A percentile compares a stretch with the other conserved stretches of the same genome.
phyloP scores from a whole-genome alignment of 495 filamentous ascomycete species.

The Talaromyces stipitatus region DNA sequence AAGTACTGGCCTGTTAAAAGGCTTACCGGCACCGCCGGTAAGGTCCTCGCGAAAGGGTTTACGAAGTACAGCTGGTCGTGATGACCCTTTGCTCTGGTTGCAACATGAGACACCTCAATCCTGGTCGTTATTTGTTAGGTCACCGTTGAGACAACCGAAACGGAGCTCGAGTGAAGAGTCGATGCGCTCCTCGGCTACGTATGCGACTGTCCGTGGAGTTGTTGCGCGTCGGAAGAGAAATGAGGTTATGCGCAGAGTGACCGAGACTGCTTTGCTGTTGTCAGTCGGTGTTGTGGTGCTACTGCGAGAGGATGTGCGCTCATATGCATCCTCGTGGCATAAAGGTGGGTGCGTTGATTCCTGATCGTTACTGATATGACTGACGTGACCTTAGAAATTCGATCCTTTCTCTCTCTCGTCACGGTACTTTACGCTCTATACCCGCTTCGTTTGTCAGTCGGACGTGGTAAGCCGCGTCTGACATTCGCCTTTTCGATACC shows the following conservation, averaged over 20 bases:
- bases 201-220: constrained; percentile 14
- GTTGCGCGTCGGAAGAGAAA: constrained; percentile 28
- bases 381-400: constrained; percentile 33
- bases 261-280: constrained; percentile 36
- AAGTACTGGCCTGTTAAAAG: constrained; percentile 59
- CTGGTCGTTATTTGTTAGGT: constrained; percentile 32
- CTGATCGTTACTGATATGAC: neutral
- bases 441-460: constrained; percentile 25
- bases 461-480: constrained; percentile 4
- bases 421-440: constrained; percentile 38
- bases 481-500: constrained; percentile 49
- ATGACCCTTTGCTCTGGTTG: constrained; percentile 27
- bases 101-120: constrained; percentile 18
- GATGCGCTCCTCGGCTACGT: neutral
- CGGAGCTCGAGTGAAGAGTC: constrained; percentile 33
- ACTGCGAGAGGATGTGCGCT: constrained; percentile 20
- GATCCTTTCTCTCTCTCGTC: constrained; percentile 31
- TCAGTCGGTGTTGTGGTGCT: constrained; percentile 38
- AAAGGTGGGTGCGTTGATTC: constrained; percentile 26
- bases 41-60: constrained; percentile 66
- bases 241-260: constrained; percentile 36
- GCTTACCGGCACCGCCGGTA: constrained; percentile 66
- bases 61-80: constrained; percentile 38
- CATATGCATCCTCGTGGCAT: constrained; percentile 32
- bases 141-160: constrained; percentile 23